Base-by-base conservation (phyloP, 768 basidiomycete species). In the Phlebiopsis flavidoalba region DNA sequence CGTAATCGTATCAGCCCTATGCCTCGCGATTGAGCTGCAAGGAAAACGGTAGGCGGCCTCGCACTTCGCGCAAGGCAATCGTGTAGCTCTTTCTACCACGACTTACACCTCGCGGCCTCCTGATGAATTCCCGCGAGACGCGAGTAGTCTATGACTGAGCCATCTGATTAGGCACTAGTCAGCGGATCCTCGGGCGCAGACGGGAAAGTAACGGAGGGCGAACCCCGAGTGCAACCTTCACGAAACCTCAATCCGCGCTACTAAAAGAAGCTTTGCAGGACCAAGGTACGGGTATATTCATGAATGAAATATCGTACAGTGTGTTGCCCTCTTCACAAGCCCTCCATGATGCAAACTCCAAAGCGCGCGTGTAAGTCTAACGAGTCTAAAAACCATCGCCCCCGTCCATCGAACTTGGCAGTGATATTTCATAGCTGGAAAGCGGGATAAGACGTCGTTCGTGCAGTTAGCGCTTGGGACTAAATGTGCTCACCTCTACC, bases 401-500 rank as follows among this genome's bases (percentile, higher is more conserved):
- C n/a, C 6, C 26, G 26, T 2, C 40, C 40, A 12, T 10, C 8
- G 3, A 43, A 43, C 37, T 14, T 40, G 8, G 7, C 37, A 10
- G 11, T 43, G 40, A 17, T 10, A 43, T 43, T 43, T 31, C 26
- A 43, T 43, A 43, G 40, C 40, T 43, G 17, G 3, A 17, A 43
- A 12, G 40, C 40, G 12, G 26, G 26, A 31, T 31, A 31, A 31
- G 26, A 31, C 26, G 26, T 31, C 26, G n/a, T n/a, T 31, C 26
- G 26, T 3, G 6, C 26, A 31, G 26, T 31, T 31, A 6, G 26
- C 26, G 26, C 26, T 31, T 31, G 26, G 6, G 26, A 31, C 26
- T 12, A 43, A 8, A 43, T 43, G 12, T 12, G 40, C 63, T 35
- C 45, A 67, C 65, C 61, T 67, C 63, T 7, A 70, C 62, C 11